phyloP scores from a whole-genome alignment of 345 rosid genomes.

The Physaria fendleri region DNA sequence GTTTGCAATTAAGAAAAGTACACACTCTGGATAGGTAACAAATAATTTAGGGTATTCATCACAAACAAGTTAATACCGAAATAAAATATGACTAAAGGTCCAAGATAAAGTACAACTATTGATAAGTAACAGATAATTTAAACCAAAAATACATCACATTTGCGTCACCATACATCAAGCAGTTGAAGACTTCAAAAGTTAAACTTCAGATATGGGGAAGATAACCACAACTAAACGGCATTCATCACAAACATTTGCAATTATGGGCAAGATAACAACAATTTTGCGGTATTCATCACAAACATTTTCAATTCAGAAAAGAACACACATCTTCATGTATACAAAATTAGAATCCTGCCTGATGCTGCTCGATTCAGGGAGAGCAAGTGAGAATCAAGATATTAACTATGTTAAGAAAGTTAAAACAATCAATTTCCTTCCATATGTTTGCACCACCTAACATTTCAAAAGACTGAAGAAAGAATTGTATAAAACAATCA shows the following conservation, averaged over 20 bases:
- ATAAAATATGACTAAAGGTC: not conserved
- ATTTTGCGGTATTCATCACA: not conserved
- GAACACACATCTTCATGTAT: not conserved
- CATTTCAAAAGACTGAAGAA: not conserved
- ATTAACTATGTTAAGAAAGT: not conserved
- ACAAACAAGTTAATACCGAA: not conserved
- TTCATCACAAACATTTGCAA: no score
- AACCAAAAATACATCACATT: constrained; percentile 1
- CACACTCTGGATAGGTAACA: no score
- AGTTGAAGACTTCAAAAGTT: not conserved
- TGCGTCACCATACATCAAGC: constrained; percentile 7
- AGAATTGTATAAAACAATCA: not conserved
- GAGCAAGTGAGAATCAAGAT: not conserved
- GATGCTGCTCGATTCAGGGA: not conserved
- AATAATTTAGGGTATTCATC: no score
- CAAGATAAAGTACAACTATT: constrained; percentile 4
- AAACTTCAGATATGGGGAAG: no score
- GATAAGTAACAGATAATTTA: not conserved
- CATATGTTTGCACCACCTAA: constrained; percentile 15
- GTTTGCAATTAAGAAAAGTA: not conserved
- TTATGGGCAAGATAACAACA: constrained; percentile 2
- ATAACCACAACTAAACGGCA: no score
- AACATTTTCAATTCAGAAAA: not conserved
- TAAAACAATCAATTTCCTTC: not conserved
- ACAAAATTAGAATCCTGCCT: constrained; percentile 11